A percentile compares a stretch with the other conserved stretches of the same genome.
phyloP scores from a whole-genome alignment of 306 rosid genomes.

The Canavalia ensiformis region DNA sequence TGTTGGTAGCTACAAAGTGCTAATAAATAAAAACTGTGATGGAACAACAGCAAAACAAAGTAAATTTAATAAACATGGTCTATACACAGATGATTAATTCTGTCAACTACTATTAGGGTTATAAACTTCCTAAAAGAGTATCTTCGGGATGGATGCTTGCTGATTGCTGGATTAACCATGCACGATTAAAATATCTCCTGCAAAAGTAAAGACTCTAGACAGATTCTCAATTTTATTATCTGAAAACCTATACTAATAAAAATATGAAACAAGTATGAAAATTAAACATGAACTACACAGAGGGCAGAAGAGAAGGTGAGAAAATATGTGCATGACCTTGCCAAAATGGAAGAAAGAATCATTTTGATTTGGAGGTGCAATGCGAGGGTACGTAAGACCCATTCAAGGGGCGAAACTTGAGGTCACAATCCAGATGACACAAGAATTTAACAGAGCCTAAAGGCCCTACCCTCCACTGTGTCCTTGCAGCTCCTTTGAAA shows the following conservation, averaged over 20 bases:
- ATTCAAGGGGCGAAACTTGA: constrained; percentile 66
- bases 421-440: constrained; percentile 65
- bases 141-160: background rate
- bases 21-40: constrained; percentile 5
- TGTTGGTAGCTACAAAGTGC: background rate
- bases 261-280: background rate
- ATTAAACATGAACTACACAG: background rate
- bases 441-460: constrained; percentile 70
- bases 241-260: constrained; percentile 2
- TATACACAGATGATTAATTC: background rate
- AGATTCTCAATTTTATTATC: constrained; percentile 31
- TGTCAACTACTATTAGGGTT: background rate
- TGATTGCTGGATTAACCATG: constrained; percentile 9
- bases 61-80: constrained; percentile 14
- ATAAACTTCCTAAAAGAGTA: background rate
- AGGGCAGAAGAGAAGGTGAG: constrained; percentile 10
- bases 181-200: constrained; percentile 1
- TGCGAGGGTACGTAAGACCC: constrained; percentile 62
- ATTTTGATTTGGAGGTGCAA: constrained; percentile 77
- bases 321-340: background rate
- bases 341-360: constrained; percentile 39
- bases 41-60: background rate
- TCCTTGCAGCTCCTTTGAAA: constrained; percentile 67
- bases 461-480: constrained; percentile 71
- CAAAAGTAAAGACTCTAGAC: constrained; percentile 18